phyloP scores from a whole-genome alignment of 768 basidiomycete species.

The Pulveroboletus sp. region DNA sequence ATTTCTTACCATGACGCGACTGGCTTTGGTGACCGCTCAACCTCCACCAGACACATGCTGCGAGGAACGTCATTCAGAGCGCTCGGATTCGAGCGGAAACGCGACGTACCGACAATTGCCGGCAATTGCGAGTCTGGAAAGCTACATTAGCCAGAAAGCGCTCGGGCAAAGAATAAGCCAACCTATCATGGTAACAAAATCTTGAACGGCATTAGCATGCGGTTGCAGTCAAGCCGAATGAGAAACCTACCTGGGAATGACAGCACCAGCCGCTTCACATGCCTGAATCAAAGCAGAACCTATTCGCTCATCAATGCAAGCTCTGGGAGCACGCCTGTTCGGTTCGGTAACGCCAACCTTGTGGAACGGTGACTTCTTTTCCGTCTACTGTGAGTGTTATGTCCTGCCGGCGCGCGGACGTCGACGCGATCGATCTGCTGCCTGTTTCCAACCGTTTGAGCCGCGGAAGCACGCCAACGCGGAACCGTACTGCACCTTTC shows the following conservation, averaged over 20 bases:
- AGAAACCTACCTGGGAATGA: conserved; percentile 65
- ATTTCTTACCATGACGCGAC: conserved; percentile 81
- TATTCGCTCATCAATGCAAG: conserved; percentile 28
- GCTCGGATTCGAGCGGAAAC: conserved; percentile 2
- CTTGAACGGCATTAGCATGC: conserved; percentile 35
- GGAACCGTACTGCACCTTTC: conserved; percentile 24
- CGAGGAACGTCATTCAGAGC: conserved; percentile 3
- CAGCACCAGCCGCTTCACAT: conserved; percentile 83
- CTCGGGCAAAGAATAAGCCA: conserved; percentile 10
- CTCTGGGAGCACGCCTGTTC: neutral
- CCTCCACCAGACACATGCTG: conserved; percentile 99
- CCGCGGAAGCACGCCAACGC: neutral
- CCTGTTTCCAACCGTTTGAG: conserved; percentile 34
- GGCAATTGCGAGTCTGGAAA: conserved; percentile 83
- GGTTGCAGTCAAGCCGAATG: neutral
- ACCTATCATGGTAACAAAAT: conserved; percentile 87
- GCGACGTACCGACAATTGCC: conserved; percentile 87
- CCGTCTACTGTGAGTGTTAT: conserved; percentile 95
- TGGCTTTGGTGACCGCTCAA: conserved; percentile 91
- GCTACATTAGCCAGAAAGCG: conserved; percentile 1
- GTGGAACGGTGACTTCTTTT: conserved; percentile 94
- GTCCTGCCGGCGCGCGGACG: conserved; percentile 63
- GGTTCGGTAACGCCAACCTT: conserved; percentile 67
- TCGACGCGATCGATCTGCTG: conserved; percentile 60
- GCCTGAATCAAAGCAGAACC: conserved; percentile 96